Evolutionary conservation across 2,329 filamentous ascomycete species (phyloP), one percentile per base, ranked within the genome.

Genomic region (Alternaria infectoria): DNA sequence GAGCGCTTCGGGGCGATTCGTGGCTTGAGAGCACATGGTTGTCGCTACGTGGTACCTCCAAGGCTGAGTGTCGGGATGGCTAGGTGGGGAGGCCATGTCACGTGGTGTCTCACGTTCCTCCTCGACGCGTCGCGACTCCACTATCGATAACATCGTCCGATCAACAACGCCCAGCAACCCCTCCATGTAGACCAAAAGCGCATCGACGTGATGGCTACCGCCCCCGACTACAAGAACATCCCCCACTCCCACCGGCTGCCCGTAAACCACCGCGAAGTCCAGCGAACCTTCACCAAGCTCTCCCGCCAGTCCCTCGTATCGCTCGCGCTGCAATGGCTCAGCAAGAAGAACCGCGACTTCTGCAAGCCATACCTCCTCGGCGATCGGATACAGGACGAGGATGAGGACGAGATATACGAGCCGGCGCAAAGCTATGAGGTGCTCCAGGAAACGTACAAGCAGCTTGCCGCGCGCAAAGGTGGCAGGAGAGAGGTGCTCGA

Each of bases 291-390:
- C 52, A 86, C 84, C 64, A 90, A 89, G 58, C 85, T 96, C 17
- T 91, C 92, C 2, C 89, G 93, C 54, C 83, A 89, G 50, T 89
- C 91, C 0, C 86, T 97, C 21, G 81, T 96, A 25, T 87, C 89
- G 0, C 85, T 97, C 9, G 91, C 87, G 1, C 85, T 93, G 21
- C 86, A 91, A 81, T 97, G 93, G 93, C 88, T 96, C 4, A 87
- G 90, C 61, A 87, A 90, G 52, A 83, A 85, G 66, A 90, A 91
- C 66, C 83, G 88, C 44, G 79, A 85, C 5, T 82, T 86, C 17
- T 90, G 87, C 46, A 83, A 83, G 2, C 91, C 91, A 0, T 88
- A 85, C 74, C 85, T 91, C 49, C 74, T 73, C 62, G 64, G 70
- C 36, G 75, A 79, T 62, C 69, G 73, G 28, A 81, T 69, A 2